Evolutionary conservation across 306 rosid species (phyloP).

Genomic region (Begonia loranthoides): DNA sequence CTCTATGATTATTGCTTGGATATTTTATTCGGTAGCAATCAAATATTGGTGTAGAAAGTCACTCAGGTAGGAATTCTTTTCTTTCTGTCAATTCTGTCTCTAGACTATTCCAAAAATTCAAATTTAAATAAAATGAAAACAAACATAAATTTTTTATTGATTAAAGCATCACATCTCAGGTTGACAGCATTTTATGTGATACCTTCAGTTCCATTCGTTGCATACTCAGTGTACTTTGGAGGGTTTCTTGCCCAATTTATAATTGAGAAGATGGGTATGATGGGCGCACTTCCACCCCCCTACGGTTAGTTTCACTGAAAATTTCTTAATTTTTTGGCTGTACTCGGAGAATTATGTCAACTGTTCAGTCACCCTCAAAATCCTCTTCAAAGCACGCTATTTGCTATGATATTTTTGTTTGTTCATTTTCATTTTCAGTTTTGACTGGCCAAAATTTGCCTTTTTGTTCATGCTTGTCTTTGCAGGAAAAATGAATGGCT

Average conservation of each 20-base stretch:
- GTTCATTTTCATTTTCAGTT: no score
- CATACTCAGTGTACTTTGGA: constrained; percentile 77
- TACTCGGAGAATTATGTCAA: not conserved
- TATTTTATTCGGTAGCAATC: constrained; percentile 42
- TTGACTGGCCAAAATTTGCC: no score
- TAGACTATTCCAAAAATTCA: not conserved
- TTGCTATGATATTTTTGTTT: no score
- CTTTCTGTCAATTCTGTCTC: not conserved
- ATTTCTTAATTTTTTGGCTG: not conserved
- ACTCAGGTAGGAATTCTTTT: constrained; percentile 38
- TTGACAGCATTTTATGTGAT: constrained; percentile 52
- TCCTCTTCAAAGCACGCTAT: not conserved
- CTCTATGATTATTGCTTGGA: constrained; percentile 81
- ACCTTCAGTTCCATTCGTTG: constrained; percentile 71
- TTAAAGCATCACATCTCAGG: constrained; percentile 25
- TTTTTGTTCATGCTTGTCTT: not conserved
- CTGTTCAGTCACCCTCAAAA: not conserved
- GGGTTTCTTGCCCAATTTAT: constrained; percentile 77
- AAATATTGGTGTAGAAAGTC: constrained; percentile 49
- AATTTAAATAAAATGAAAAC: no score
- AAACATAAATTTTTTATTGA: no score
- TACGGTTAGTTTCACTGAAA: constrained; percentile 47
- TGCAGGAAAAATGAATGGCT: not conserved
- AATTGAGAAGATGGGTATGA: constrained; percentile 97
- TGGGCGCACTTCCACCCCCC: constrained; percentile 92